These are phyloP conservation scores for Penicillium bialowiezense DNA, from an alignment of 495 filamentous ascomycete genomes.

Conservation along the genomic window DNA sequence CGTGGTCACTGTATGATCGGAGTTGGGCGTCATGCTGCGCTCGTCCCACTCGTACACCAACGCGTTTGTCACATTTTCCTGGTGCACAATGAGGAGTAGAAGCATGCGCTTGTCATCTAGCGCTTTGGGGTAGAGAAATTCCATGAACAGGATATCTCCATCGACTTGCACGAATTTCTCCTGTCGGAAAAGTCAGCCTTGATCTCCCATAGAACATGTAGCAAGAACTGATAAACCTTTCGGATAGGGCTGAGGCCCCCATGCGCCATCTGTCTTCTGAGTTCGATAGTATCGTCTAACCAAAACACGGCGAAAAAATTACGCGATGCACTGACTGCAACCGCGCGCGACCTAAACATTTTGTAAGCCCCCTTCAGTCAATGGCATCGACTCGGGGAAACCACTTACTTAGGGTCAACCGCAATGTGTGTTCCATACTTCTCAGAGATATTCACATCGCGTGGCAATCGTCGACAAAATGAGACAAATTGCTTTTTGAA, in stretches of 20 bases:
- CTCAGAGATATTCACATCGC: conserved; percentile 51
- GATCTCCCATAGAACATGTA: neutral
- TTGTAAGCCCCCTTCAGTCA: conserved; percentile 9
- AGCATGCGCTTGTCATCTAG: conserved; percentile 64
- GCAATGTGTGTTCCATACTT: conserved; percentile 74
- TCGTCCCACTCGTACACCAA: conserved; percentile 75
- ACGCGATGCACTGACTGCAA: conserved; percentile 62
- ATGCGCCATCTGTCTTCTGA: conserved; percentile 35
- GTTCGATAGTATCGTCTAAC: conserved; percentile 25
- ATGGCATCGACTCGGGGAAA: neutral
- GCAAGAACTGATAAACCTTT: conserved; percentile 25
- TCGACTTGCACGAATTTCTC: conserved; percentile 59
- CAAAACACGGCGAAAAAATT: conserved; percentile 57
- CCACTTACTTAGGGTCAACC: conserved; percentile 68
- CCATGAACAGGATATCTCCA: conserved; percentile 78
- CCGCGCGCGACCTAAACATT: conserved; percentile 53
- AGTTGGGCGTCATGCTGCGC: conserved; percentile 29
- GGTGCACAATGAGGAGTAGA: conserved; percentile 67
- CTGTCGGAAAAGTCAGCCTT: conserved; percentile 15
- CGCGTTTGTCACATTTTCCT: conserved; percentile 57
- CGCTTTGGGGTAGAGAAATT: conserved; percentile 74
- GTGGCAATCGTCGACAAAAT: conserved; percentile 54
- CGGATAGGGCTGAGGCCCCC: conserved; percentile 34
- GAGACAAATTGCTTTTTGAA: conserved; percentile 55
- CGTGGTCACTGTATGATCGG: conserved; percentile 40